Base-by-base conservation (phyloP, 2,329 filamentous ascomycete species). In the Diaporthe sp. region DNA sequence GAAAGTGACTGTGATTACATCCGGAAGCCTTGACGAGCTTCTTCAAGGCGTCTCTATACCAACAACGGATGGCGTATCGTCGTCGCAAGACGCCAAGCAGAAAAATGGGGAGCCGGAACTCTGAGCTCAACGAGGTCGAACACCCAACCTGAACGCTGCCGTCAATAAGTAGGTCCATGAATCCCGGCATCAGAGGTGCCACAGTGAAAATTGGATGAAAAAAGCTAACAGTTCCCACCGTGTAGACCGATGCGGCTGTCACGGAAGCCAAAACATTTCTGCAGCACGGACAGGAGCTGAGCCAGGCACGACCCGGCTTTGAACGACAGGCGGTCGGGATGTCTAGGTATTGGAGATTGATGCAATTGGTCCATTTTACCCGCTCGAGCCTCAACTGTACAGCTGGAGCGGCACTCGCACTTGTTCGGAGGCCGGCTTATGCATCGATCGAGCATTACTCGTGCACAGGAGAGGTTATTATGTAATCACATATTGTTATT, bases 41-140 rank as follows among this genome's bases (percentile, higher is more conserved):
- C 27, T 66, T 12, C 42, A 50, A 6, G 61, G 44, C 25, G 17
- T 66, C 19, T 19, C 42, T 19, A 1, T 30, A 55, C 27, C 51
- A 55, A 32, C 27, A 55, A 32, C 19, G 7, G 51, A 55, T 32
- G 5, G 27, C 25, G 3, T 3, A 55, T 15, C 13, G 27, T 55
- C 15, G 15, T 55, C 10, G 2, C 15, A 2, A 55, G 51, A 55
- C 27, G 5, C 13, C 7, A 1, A 22, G 9, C 27, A 19, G 51
- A 19, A 8, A 19, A 2, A 17, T 19, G 27, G 4, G 13, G 30
- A 69, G 51, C 30, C 15, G 25, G 71, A 17, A 42, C 6, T 32
- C 70, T 72, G 71, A 73, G 83, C 91, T 83, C 85, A 94, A 93
- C 92, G 78, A 98, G 88, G 22, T 93, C 88, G 84, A 98, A 97